These are phyloP conservation scores for Exsudoporus frostii DNA, from an alignment of 768 basidiomycete genomes.

Conservation along the genomic window DNA sequence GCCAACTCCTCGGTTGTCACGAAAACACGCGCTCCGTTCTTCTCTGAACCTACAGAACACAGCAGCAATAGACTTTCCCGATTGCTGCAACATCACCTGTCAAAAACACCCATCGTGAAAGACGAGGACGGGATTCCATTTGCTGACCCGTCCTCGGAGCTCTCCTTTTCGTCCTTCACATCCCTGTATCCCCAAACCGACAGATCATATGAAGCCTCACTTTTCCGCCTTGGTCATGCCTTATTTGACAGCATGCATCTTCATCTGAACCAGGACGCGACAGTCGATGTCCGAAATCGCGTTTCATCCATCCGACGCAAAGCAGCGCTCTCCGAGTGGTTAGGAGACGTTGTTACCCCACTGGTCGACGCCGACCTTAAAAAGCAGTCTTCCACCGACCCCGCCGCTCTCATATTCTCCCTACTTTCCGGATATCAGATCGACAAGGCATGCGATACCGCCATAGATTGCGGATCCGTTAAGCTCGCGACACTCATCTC, in stretches of 20 bases:
- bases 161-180: constrained; percentile 78
- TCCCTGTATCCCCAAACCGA: constrained; percentile 70
- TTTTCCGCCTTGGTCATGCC: constrained; percentile 87
- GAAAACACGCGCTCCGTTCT: constrained; percentile 46
- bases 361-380: constrained; percentile 71
- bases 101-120: constrained; percentile 62
- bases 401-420: constrained; percentile 62
- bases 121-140: constrained; percentile 72
- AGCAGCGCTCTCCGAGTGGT: constrained; percentile 79
- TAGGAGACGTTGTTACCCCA: constrained; percentile 67
- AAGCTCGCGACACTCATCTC: constrained; percentile 88
- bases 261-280: constrained; percentile 47
- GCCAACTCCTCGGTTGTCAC: constrained; percentile 64
- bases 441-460: constrained; percentile 73
- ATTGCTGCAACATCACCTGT: constrained; percentile 74
- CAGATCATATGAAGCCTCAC: constrained; percentile 64
- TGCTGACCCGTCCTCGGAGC: constrained; percentile 56
- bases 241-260: constrained; percentile 85
- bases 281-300: constrained; percentile 61
- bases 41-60: constrained; percentile 32
- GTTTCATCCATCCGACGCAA: constrained; percentile 67
- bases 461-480: constrained; percentile 71
- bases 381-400: constrained; percentile 40
- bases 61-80: constrained; percentile 47
- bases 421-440: constrained; percentile 86